Base-by-base conservation (phyloP, 164 flowering plant genomes). In the Saururus chinensis region DNA sequence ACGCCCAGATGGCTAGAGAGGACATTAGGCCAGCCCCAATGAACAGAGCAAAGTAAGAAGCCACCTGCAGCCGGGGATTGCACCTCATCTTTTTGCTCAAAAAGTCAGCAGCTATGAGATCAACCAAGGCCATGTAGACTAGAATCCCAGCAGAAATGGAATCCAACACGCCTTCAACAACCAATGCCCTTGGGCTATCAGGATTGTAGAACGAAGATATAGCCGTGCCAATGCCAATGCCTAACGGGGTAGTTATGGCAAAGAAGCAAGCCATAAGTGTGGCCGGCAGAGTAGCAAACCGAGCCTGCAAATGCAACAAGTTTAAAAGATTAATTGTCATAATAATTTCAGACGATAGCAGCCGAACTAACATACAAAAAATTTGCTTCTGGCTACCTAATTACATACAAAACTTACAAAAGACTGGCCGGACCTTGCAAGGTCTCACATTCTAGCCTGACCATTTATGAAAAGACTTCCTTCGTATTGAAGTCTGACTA, bases 51-150 rank as follows among this genome's bases (percentile, higher is more conserved):
- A 77, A 70, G 68, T 89, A 92, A 9, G 98, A 92, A 7, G 76
- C 79, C 0, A 88, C 56, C 68, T 89, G 98, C 19, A 89, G 84
- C 51, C 83, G 81, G 12, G 71, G 59, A 70, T 92, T 85, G 78
- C 96, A 85, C 56, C 85, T 89, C 95, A 92, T 92, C 67, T 82
- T 86, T 82, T 84, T 86, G 62, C 97, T 88, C 62, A 92, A 68
- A 66, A 92, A 92, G 73, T 92, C 98, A 0, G 96, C 97, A 1
- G 97, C 98, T 40, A 92, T 90, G 7, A 92, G 69, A 64, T 92
- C 98, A 9, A 92, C 98, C 64, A 92, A 71, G 25, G 98, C 88
- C 98, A 92, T 92, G 68, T 92, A 92, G 0, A 92, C 75, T 7
- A 92, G 74, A 51, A 92, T 90, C 12, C 98, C 98, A 9, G 97